phyloP scores from a whole-genome alignment of 139 green algal genomes.

The Coccomyxa sp. region DNA sequence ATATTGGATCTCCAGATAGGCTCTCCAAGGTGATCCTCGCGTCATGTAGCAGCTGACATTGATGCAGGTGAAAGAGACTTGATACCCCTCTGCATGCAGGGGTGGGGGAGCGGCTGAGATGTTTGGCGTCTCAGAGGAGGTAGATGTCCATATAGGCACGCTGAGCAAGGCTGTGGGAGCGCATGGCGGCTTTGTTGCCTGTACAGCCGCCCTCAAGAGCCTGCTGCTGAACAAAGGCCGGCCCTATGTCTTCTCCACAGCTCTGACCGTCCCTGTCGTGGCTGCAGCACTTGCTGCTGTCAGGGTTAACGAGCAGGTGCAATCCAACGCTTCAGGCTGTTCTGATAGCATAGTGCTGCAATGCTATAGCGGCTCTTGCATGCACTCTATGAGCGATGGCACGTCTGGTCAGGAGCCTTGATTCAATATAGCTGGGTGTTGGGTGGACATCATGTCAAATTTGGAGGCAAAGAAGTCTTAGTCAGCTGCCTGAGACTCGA shows the following conservation, averaged over 20 bases:
- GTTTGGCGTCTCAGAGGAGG: constrained; percentile 40
- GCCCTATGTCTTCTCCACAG: constrained; percentile 78
- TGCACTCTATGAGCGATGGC: not conserved
- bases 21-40: too few relatives aligned
- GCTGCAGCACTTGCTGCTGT: constrained; percentile 70
- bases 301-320: not conserved
- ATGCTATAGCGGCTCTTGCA: too few relatives aligned
- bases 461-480: too few relatives aligned
- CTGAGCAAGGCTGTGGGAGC: constrained; percentile 89
- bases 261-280: constrained; percentile 74
- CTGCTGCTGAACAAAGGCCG: constrained; percentile 71
- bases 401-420: too few relatives aligned
- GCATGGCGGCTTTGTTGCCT: constrained; percentile 85
- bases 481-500: too few relatives aligned
- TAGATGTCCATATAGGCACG: constrained; percentile 91
- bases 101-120: constrained; percentile 68
- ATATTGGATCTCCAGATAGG: too few relatives aligned
- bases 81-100: constrained; percentile 2
- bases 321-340: too few relatives aligned
- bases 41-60: too few relatives aligned
- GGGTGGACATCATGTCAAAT: too few relatives aligned
- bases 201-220: constrained; percentile 41
- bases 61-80: not conserved
- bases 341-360: too few relatives aligned
- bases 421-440: too few relatives aligned